Evolutionary conservation across 2,329 filamentous ascomycete genomes (phyloP).

Genomic region (Penicillium sp.): DNA sequence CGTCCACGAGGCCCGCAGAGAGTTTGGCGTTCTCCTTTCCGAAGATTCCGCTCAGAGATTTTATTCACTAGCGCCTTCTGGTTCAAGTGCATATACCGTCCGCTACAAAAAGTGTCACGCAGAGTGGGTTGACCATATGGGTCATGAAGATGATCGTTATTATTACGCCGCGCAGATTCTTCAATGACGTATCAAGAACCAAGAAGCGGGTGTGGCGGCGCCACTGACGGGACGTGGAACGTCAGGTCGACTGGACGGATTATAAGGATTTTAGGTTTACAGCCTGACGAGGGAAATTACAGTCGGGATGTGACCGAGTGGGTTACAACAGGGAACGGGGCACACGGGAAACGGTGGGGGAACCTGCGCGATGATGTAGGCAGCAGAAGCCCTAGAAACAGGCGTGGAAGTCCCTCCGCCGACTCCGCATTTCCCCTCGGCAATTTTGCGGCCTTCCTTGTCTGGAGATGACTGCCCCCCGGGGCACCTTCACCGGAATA

Average conservation of each 20-base stretch:
- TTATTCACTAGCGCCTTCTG: not conserved
- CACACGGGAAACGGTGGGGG: not conserved
- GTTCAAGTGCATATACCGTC: not conserved
- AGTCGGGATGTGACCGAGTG: not conserved
- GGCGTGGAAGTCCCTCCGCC: conserved; percentile 5
- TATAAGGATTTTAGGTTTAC: not conserved
- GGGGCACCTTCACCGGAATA: conserved; percentile 19
- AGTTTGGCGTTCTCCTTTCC: not conserved
- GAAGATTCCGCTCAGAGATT: not conserved
- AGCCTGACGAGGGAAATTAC: not conserved
- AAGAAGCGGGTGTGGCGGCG: conserved; percentile 14
- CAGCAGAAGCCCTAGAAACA: not conserved
- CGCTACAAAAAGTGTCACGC: not conserved
- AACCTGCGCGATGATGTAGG: not conserved
- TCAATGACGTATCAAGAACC: conserved; percentile 13
- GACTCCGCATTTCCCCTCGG: conserved; percentile 22
- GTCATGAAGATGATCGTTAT: not conserved
- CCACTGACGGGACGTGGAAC: conserved; percentile 7
- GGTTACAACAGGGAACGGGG: no score
- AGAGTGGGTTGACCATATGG: not conserved
- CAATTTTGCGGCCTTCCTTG: not conserved
- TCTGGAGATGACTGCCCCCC: conserved; percentile 3
- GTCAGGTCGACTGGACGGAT: not conserved
- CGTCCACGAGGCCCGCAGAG: not conserved
- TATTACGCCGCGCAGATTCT: conserved; percentile 4